Base-by-base conservation (phyloP, 192 early-diverging fungal genomes). In the Funneliformis mosseae region DNA sequence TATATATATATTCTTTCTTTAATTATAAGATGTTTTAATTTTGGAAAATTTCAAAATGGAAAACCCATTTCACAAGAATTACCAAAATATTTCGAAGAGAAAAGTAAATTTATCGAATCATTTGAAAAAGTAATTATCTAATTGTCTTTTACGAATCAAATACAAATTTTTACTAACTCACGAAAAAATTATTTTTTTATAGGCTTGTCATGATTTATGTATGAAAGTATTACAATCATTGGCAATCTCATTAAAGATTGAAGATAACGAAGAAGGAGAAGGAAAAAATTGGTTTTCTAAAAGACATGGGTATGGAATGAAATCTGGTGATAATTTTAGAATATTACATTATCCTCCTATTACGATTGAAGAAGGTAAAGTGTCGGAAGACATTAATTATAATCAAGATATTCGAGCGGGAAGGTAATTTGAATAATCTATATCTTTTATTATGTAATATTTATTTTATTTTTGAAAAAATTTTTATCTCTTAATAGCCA, bases 211-310 rank as follows among this genome's bases (percentile, higher is more conserved):
- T 41, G 23, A 66, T 12, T 83, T 91, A 4, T 82, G 87, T 5
- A 76, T 83, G 33, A 82, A 83, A 27, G 72, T 92, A 55, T 80
- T 93, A 67, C 83, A 88, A 73, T 84, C 87, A 60, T 89, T 93
- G 80, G 91, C 91, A 16, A 85, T 93, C 23, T 90, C 87, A 8
- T 85, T 93, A n/a, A 77, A 89, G 73, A 88, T 93, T 38, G 86
- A 55, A 18, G 14, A 18, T 21, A 16, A 88, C 21, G 86, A 86
- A 74, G 50, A 76, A 7, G 84, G 85, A 59, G 90, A 89, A 21
- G 90, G 90, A 39, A 72, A 69, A n/a, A 61, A 86, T 21, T 93
- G 77, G 75, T 90, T 93, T 79, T 75, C 81, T 38, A 62, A 82
- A 14, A 82, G 84, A 67, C 91, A 92, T 77, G 38, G 70, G 18